Conservation (phyloP, 2,329 filamentous ascomycete species). For the Fusarium oligoseptatum region DNA sequence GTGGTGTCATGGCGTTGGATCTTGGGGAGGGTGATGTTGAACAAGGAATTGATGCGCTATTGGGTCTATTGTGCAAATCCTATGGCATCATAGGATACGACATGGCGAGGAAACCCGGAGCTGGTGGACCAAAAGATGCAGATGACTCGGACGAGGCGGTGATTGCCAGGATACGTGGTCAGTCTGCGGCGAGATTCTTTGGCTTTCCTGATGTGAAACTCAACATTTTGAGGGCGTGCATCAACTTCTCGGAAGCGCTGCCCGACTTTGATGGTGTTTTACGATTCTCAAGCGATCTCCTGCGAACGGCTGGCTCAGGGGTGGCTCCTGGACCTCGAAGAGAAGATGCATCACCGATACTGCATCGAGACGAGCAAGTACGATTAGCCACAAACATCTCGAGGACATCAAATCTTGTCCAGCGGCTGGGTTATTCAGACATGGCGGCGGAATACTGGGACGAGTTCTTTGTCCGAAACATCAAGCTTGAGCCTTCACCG, state of each 20-base stretch:
- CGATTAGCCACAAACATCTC: slow-evolving; percentile 87
- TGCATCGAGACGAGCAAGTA: slow-evolving; percentile 86
- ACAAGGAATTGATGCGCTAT: slow-evolving; percentile 73
- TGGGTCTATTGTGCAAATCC: slow-evolving; percentile 71
- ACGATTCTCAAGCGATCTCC: slow-evolving; percentile 84
- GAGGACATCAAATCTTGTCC: slow-evolving; percentile 83
- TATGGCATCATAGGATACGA: slow-evolving; percentile 74
- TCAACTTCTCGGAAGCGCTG: slow-evolving; percentile 92
- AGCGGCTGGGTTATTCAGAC: slow-evolving; percentile 77
- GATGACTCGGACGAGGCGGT: slow-evolving; percentile 66
- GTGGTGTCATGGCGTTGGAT: slow-evolving; percentile 69
- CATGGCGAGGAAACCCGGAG: slow-evolving; percentile 45
- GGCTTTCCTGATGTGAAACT: slow-evolving; percentile 86
- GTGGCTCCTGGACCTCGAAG: slow-evolving; percentile 79
- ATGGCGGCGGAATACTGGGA: slow-evolving; percentile 94
- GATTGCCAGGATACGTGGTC: slow-evolving; percentile 69
- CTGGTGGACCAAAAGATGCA: slow-evolving; percentile 35
- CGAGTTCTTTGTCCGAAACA: slow-evolving; percentile 86
- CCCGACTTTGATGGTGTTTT: slow-evolving; percentile 94
- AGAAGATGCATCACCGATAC: slow-evolving; percentile 76
- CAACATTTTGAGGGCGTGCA: slow-evolving; percentile 88
- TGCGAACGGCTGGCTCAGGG: slow-evolving; percentile 85
- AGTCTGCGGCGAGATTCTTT: slow-evolving; percentile 73
- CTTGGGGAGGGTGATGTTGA: slow-evolving; percentile 75
- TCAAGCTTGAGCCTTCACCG: slow-evolving; percentile 76